Conservation (phyloP, 306 rosid genomes). For the Gastrolobium bilobum region DNA sequence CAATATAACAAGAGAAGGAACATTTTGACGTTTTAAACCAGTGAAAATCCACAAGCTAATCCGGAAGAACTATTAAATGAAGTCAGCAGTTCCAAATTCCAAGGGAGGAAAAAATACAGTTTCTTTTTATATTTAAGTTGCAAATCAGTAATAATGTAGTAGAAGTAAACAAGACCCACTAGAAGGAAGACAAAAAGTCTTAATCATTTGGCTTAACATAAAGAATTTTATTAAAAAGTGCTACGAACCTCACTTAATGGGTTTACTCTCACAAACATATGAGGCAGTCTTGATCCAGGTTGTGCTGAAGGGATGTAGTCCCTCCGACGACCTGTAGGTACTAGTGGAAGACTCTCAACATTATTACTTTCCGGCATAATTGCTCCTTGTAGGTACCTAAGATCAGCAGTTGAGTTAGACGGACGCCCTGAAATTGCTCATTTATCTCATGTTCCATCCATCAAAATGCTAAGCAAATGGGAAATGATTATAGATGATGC, state of each 20-base stretch:
- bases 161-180: not conserved
- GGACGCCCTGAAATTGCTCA: conserved; percentile 32
- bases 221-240: conserved; percentile 2
- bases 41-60: conserved; percentile 29
- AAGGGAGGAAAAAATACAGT: not conserved
- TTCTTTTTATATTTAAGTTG: not conserved
- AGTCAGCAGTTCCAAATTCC: conserved; percentile 32
- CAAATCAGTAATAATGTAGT: conserved; percentile 1
- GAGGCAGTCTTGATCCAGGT: conserved; percentile 94
- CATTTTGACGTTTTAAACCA: conserved; percentile 23
- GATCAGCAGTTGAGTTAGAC: conserved; percentile 55
- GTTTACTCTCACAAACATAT: conserved; percentile 72
- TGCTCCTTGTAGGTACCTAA: conserved; percentile 87
- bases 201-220: not conserved
- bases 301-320: conserved; percentile 79
- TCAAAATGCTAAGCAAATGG: conserved; percentile 36
- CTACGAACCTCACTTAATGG: conserved; percentile 66
- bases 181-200: conserved; percentile 2
- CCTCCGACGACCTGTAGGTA: conserved; percentile 82
- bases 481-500: conserved; percentile 22
- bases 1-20: conserved; percentile 22
- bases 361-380: conserved; percentile 59
- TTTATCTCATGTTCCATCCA: conserved; percentile 41
- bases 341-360: conserved; percentile 53
- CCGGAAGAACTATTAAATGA: conserved; percentile 30